Conservation (phyloP, 2,329 filamentous ascomycete species). For the Scolecobasidium constrictum region DNA sequence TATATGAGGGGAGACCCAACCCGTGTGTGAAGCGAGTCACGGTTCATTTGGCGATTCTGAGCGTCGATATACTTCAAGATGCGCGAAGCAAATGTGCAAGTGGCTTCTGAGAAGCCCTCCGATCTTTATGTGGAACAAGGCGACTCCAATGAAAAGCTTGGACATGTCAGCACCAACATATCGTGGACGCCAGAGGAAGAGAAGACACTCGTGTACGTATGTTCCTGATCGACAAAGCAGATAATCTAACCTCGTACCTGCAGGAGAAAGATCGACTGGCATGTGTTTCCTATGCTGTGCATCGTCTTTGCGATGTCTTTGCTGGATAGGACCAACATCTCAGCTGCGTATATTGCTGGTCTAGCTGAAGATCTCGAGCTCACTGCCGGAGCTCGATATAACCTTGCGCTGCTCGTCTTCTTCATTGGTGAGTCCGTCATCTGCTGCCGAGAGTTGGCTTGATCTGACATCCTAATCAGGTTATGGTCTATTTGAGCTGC, state of each 20-base stretch:
- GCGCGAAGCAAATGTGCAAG: too few species aligned
- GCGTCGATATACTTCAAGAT: too few species aligned
- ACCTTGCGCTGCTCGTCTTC: constrained; percentile 16
- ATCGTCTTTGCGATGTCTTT: constrained; percentile 13
- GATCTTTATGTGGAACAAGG: too few species aligned
- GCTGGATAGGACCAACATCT: constrained; percentile 13
- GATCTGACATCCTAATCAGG: background rate
- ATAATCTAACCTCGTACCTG: background rate
- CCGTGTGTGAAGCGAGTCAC: too few species aligned
- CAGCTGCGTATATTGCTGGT: constrained; percentile 18
- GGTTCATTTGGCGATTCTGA: too few species aligned
- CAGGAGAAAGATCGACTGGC: constrained; percentile 18
- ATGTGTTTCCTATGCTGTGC: constrained; percentile 20
- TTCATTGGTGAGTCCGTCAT: constrained; percentile 14
- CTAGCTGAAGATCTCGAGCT: constrained; percentile 12
- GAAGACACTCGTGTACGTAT: background rate
- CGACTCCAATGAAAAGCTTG: background rate
- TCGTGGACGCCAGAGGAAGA: background rate
- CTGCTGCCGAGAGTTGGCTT: constrained; percentile 4
- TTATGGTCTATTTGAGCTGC: constrained; percentile 9
- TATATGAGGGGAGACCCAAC: too few species aligned
- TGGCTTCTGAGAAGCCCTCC: too few species aligned
- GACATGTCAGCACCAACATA: background rate
- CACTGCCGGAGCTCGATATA: background rate
- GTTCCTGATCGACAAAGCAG: background rate